Evolutionary conservation across 768 basidiomycete genomes (phyloP).

Genomic region (Chalciporus chontae): DNA sequence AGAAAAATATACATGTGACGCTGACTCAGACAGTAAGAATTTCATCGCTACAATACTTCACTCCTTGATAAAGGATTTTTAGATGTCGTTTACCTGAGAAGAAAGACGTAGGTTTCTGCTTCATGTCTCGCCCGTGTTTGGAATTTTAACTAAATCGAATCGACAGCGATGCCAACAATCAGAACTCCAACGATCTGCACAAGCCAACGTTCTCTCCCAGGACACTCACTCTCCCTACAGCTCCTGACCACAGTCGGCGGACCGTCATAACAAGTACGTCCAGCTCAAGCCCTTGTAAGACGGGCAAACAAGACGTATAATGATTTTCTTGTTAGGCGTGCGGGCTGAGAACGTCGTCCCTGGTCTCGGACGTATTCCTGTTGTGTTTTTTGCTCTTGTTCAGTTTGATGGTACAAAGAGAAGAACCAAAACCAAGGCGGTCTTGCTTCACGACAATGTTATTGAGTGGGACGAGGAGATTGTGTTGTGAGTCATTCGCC

Average conservation of each 20-base stretch:
- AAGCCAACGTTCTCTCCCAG: not conserved
- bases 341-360: constrained; percentile 8
- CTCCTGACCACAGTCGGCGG: not conserved
- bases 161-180: not conserved
- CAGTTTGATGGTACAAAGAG: not conserved
- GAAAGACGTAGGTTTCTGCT: not conserved
- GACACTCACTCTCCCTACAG: not conserved
- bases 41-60: not conserved
- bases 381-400: constrained; percentile 14
- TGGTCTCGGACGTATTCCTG: constrained; percentile 12
- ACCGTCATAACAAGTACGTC: constrained; percentile 6
- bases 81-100: constrained; percentile 6
- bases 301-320: not conserved
- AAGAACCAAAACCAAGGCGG: constrained; percentile 5
- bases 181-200: not conserved
- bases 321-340: constrained; percentile 1
- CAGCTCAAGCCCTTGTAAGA: too few species aligned
- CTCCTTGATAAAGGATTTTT: not conserved
- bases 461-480: constrained; percentile 14
- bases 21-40: not conserved
- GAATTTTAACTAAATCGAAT: not conserved
- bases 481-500: constrained; percentile 1
- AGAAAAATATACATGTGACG: not conserved
- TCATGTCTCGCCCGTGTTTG: not conserved
- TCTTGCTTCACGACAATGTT: not conserved